Percentiles rank a stretch among this genome's conserved stretches.
Conservation (phyloP, 2,329 filamentous ascomycete species). For the Orbilia blumenaviensis region DNA sequence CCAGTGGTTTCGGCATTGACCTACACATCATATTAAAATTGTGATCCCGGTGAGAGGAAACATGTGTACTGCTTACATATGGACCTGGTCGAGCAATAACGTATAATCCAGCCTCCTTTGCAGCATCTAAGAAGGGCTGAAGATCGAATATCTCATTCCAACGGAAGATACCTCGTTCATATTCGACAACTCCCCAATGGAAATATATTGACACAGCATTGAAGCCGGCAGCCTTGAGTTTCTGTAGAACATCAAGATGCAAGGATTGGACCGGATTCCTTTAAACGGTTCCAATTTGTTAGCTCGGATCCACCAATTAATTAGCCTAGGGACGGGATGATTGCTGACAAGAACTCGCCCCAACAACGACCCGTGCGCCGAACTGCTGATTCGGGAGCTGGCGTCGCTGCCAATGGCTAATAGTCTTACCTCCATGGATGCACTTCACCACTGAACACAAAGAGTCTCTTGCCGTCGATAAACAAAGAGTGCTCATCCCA, state of each 20-base stretch:
- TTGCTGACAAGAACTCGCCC: background rate
- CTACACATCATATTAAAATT: background rate
- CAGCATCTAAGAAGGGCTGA: constrained; percentile 57
- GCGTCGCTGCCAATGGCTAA: background rate
- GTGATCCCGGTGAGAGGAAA: background rate
- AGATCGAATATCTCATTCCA: constrained; percentile 56
- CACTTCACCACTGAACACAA: constrained; percentile 78
- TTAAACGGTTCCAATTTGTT: constrained; percentile 60
- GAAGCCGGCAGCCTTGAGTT: constrained; percentile 66
- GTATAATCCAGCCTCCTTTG: constrained; percentile 58
- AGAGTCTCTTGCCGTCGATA: constrained; percentile 73
- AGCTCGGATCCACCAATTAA: no score
- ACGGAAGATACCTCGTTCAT: constrained; percentile 64
- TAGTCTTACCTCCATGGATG: constrained; percentile 68
- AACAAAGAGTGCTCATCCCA: constrained; percentile 78
- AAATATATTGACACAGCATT: constrained; percentile 76
- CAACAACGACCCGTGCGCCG: background rate
- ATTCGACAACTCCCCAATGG: constrained; percentile 71
- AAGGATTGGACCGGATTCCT: constrained; percentile 68
- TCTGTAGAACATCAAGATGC: constrained; percentile 70
- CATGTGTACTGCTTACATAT: constrained; percentile 52
- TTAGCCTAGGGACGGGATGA: no score
- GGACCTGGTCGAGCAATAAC: constrained; percentile 58
- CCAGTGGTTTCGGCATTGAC: constrained; percentile 66
- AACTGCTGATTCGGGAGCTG: background rate